Evolutionary conservation across 805 yeast species (phyloP), one percentile per base, ranked within the genome.

Genomic region (Metschnikowia lachancei): DNA sequence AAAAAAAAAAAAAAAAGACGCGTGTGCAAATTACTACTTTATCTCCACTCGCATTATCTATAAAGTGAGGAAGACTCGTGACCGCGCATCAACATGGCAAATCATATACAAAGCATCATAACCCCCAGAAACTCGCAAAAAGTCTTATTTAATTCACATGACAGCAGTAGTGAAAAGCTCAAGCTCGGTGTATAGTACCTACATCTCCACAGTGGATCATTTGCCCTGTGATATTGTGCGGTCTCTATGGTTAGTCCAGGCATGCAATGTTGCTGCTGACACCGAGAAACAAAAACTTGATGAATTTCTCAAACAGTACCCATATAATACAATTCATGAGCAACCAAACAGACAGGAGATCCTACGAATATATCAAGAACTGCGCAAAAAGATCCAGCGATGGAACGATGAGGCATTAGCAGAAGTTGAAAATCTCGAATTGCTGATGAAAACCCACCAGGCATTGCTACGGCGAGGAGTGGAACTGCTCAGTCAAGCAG

Each of bases 181-280:
- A 6, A 50, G 62, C 38, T 63, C 69, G 10, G 55, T 67, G 19
- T 60, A 62, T 45, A 69, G 65, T 51, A 60, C 75, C 20, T 72
- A 67, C 52, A 65, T 72, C 28, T 63, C 74, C 18, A 70, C 75
- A 4, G 59, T 71, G 9, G 77, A 72, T 48, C 77, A 72, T 49
- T 57, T 72, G 31, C 76, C 77, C 20, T 65, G 75, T 45, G 77
- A 72, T 46, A 57, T 72, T 3, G 61, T 71, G 35, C 66, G 77
- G 39, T 67, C 74, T 8, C 54, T 71, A 9, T 72, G 77, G 77
- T 54, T 70, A 14, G 61, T 72, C 3, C 77, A 72, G 43, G 53
- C 65, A 12, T 62, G 70, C 41, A 72, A 71, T 44, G 53, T 68
- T 17, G 41, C 56, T 9, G 56, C 63, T 3, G 61, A 57, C 19